A percentile compares a stretch with the other conserved stretches of the same genome.
Evolutionary conservation across 345 rosid species (phyloP).

Genomic region (Kandelia obovata): DNA sequence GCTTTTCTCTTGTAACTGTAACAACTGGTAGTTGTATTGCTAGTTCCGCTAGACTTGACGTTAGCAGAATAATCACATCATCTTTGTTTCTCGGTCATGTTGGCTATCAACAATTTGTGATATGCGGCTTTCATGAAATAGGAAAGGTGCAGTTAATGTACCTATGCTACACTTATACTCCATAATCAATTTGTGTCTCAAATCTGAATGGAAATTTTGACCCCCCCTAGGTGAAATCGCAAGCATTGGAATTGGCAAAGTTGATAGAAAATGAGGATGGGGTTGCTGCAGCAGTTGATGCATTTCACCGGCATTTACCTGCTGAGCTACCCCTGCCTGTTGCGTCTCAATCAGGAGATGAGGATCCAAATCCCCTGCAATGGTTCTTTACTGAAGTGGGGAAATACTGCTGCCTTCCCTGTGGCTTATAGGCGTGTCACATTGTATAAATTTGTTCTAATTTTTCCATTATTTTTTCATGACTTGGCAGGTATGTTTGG

Average conservation of each 20-base stretch:
- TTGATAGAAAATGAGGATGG: slow-evolving; percentile 90
- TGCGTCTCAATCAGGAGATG: slow-evolving; percentile 41
- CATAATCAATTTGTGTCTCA: background rate
- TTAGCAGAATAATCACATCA: too few species aligned
- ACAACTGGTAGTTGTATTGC: too few species aligned
- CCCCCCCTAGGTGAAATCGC: slow-evolving; percentile 60
- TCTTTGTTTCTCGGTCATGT: too few species aligned
- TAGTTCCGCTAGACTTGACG: too few species aligned
- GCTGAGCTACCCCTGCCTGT: slow-evolving; percentile 52
- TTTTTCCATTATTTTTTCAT: background rate
- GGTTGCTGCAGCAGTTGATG: slow-evolving; percentile 82
- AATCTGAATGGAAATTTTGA: slow-evolving; percentile 1
- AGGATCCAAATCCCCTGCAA: slow-evolving; percentile 49
- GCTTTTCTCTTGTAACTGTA: too few species aligned
- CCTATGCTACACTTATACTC: background rate
- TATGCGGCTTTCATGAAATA: too few species aligned
- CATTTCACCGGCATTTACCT: slow-evolving; percentile 88
- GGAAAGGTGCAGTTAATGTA: too few species aligned
- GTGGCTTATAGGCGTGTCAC: slow-evolving; percentile 33
- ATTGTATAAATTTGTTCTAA: slow-evolving; percentile 16
- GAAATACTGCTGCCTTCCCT: slow-evolving; percentile 57
- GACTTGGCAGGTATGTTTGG: background rate
- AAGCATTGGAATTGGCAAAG: slow-evolving; percentile 64
- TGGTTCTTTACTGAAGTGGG: slow-evolving; percentile 65
- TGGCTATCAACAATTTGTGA: too few species aligned